A percentile compares a stretch with the other conserved stretches of the same genome.
phyloP scores from a whole-genome alignment of 1,139 yeast genomes.

The Candida sanyaensis region DNA sequence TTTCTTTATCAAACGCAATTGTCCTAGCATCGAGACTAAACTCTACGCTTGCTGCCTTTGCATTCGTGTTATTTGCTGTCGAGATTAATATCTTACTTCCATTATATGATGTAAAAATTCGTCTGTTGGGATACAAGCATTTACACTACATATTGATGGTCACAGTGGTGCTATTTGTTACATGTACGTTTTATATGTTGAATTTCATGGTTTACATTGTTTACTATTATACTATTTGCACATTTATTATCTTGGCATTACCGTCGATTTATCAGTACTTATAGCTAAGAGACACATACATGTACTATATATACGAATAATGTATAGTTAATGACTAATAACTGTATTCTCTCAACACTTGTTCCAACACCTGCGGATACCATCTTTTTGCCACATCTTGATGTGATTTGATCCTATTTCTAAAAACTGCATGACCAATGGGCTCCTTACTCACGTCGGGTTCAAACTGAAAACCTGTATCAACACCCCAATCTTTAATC shows the following conservation, averaged over 20 bases:
- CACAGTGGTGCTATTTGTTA: not conserved
- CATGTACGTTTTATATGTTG: not conserved
- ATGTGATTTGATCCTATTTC: slow-evolving; percentile 66
- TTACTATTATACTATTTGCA: not conserved
- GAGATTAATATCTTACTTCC: slow-evolving; percentile 76
- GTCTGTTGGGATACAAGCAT: slow-evolving; percentile 35
- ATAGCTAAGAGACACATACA: not conserved
- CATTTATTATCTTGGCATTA: not conserved
- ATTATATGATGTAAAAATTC: slow-evolving; percentile 60
- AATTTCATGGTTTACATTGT: not conserved
- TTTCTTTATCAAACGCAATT: slow-evolving; percentile 83
- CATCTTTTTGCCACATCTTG: slow-evolving; percentile 65
- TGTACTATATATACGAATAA: no score
- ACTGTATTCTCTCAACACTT: slow-evolving; percentile 25
- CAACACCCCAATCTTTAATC: slow-evolving; percentile 41
- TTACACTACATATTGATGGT: slow-evolving; percentile 16
- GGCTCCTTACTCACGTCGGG: slow-evolving; percentile 47
- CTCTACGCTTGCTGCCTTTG: slow-evolving; percentile 76
- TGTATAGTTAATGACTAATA: not conserved
- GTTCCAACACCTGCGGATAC: slow-evolving; percentile 55
- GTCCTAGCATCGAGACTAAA: slow-evolving; percentile 83
- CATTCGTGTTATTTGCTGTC: slow-evolving; percentile 74
- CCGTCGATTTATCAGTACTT: not conserved
- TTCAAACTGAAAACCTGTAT: slow-evolving; percentile 52
- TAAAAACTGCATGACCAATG: slow-evolving; percentile 61